Evolutionary conservation across 768 basidiomycete species (phyloP).

Genomic region (Suillus brevipes): DNA sequence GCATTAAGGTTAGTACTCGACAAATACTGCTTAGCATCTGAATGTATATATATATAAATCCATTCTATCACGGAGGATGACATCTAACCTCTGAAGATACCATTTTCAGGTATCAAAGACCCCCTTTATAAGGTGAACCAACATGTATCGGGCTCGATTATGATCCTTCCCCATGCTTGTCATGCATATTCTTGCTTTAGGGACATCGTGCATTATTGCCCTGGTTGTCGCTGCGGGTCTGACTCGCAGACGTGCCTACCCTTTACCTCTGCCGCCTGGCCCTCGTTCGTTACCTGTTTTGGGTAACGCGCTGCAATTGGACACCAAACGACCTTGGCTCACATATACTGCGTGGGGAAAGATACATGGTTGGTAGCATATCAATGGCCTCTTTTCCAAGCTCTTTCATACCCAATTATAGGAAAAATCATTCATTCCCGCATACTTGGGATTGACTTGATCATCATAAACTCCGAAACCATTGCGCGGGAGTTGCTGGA

Average conservation of each 20-base stretch:
- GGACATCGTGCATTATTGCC: not conserved
- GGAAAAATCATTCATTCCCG: conserved; percentile 34
- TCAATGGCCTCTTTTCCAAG: not conserved
- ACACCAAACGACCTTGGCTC: conserved; percentile 38
- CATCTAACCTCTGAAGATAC: too few species aligned
- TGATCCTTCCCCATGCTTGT: not conserved
- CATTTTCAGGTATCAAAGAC: not conserved
- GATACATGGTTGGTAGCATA: conserved; percentile 40
- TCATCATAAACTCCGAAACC: conserved; percentile 37
- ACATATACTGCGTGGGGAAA: conserved; percentile 44
- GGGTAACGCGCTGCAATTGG: conserved; percentile 51
- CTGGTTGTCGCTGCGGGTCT: not conserved
- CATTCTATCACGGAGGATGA: too few species aligned
- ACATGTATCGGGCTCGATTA: not conserved
- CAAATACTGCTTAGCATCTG: too few species aligned
- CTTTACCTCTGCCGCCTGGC: conserved; percentile 42
- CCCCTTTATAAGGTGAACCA: conserved; percentile 6
- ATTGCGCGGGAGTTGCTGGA: conserved; percentile 37
- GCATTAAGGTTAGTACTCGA: too few species aligned
- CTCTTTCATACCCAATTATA: not conserved
- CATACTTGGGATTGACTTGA: conserved; percentile 27
- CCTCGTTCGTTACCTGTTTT: conserved; percentile 47
- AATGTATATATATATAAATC: too few species aligned
- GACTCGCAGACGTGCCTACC: not conserved
- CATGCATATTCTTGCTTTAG: not conserved